Conservation (phyloP, 768 basidiomycete species). For the Phaeotremella fagi region DNA sequence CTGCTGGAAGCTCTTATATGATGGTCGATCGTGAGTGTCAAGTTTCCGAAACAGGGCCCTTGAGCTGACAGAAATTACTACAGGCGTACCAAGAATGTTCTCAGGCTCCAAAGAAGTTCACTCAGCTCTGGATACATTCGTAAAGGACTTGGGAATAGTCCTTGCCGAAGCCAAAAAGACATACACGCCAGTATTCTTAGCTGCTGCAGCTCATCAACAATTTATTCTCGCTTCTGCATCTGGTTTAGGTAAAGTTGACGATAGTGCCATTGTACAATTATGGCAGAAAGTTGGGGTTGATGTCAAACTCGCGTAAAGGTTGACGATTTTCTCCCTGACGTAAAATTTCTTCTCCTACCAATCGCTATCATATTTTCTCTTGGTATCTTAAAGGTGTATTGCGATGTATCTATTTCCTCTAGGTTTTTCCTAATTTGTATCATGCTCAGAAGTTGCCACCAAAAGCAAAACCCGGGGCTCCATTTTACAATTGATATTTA, state of each 20-base stretch:
- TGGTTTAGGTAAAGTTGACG: conserved; percentile 35
- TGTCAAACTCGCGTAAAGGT: conserved; percentile 4
- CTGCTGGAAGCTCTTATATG: conserved; percentile 31
- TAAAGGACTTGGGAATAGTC: conserved; percentile 36
- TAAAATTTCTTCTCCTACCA: too few species aligned
- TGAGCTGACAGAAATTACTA: not conserved
- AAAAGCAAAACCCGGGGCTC: too few species aligned
- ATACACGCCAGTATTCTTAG: conserved; percentile 30
- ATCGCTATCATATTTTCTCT: too few species aligned
- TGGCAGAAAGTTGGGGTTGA: conserved; percentile 26
- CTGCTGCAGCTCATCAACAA: conserved; percentile 32
- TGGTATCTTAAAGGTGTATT: too few species aligned
- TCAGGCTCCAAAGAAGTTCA: conserved; percentile 8
- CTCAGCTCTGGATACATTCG: conserved; percentile 20
- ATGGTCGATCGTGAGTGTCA: conserved; percentile 32
- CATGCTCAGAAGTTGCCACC: too few species aligned
- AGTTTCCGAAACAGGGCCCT: not conserved
- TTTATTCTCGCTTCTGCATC: conserved; percentile 19
- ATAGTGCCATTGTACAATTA: conserved; percentile 22
- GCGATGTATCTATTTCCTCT: too few species aligned
- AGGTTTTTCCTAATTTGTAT: too few species aligned
- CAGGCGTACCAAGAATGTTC: conserved; percentile 37
- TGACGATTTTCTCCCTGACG: too few species aligned
- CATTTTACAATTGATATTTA: too few species aligned
- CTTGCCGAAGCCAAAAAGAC: conserved; percentile 31